Conservation (phyloP, 2,329 filamentous ascomycete genomes). For the Ascochyta fabae region DNA sequence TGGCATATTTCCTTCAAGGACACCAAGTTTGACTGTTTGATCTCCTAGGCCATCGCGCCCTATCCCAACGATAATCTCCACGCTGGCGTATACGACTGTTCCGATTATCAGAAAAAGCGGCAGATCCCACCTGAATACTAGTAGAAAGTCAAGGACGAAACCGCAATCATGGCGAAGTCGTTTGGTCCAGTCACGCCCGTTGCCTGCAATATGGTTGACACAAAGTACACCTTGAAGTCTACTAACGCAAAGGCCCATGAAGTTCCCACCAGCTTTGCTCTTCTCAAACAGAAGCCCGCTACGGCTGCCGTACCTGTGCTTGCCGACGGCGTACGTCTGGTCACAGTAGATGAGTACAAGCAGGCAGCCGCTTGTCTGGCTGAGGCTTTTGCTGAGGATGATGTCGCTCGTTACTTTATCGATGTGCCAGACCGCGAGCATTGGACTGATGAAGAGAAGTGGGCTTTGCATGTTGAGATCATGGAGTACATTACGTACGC, state of each 20-base stretch:
- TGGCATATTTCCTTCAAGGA: conserved; percentile 30
- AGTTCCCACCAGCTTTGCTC: conserved; percentile 38
- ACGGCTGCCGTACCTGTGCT: conserved; percentile 30
- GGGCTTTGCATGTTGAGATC: conserved; percentile 77
- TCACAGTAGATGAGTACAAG: conserved; percentile 72
- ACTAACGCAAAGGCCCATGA: conserved; percentile 40
- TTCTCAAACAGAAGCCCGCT: conserved; percentile 35
- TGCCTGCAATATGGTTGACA: conserved; percentile 40
- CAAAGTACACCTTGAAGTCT: conserved; percentile 50
- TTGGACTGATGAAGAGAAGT: conserved; percentile 71
- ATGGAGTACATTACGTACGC: conserved; percentile 79
- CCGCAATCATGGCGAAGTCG: conserved; percentile 56
- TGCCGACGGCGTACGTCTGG: conserved; percentile 63
- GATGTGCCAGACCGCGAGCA: conserved; percentile 71
- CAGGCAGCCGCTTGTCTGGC: conserved; percentile 75
- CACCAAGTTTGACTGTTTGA: conserved; percentile 45
- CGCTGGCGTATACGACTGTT: conserved; percentile 49
- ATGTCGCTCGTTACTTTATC: conserved; percentile 76
- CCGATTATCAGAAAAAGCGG: conserved; percentile 55
- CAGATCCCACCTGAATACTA: conserved; percentile 56
- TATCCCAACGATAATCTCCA: conserved; percentile 40
- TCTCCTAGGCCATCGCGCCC: conserved; percentile 32
- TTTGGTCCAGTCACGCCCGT: conserved; percentile 40
- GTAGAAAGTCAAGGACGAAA: conserved; percentile 47
- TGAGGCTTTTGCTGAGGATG: conserved; percentile 77